phyloP scores from a whole-genome alignment of 176 grass and related monocot species.

The Eleusine coracana region DNA sequence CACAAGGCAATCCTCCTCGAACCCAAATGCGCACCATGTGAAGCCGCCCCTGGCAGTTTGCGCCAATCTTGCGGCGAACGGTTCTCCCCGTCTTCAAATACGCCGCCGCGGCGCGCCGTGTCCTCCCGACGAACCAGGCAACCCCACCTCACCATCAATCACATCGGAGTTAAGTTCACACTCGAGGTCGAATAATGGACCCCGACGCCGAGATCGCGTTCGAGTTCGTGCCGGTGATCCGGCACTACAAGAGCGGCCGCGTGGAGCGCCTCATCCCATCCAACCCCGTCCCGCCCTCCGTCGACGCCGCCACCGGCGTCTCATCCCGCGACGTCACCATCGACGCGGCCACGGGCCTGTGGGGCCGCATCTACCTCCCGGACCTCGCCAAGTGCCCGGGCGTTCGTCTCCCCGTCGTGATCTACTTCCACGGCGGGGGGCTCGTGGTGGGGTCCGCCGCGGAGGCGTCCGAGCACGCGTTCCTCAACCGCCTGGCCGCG shows the following conservation, averaged over 20 bases:
- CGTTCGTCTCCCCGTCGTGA: slow-evolving; percentile 35
- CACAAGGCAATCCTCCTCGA: not conserved
- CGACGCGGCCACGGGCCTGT: slow-evolving; percentile 43
- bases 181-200: slow-evolving; percentile 48
- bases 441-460: slow-evolving; percentile 49
- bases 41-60: not conserved
- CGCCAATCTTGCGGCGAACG: not conserved
- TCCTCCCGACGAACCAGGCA: not conserved
- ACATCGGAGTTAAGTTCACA: not conserved
- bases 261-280: slow-evolving; percentile 44
- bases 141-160: not conserved
- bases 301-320: slow-evolving; percentile 55
- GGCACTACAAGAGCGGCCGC: slow-evolving; percentile 56
- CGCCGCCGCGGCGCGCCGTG: not conserved
- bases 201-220: slow-evolving; percentile 56
- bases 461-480: slow-evolving; percentile 46
- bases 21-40: not conserved
- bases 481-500: slow-evolving; percentile 51
- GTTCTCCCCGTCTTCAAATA: not conserved
- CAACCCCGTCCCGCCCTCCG: slow-evolving; percentile 33
- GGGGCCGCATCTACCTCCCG: slow-evolving; percentile 65
- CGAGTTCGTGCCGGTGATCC: slow-evolving; percentile 57
- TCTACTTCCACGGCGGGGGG: slow-evolving; percentile 65
- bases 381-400: not conserved
- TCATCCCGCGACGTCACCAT: slow-evolving; percentile 53